Evolutionary conservation across 306 rosid species (phyloP).

Genomic region (Purshia tridentata): DNA sequence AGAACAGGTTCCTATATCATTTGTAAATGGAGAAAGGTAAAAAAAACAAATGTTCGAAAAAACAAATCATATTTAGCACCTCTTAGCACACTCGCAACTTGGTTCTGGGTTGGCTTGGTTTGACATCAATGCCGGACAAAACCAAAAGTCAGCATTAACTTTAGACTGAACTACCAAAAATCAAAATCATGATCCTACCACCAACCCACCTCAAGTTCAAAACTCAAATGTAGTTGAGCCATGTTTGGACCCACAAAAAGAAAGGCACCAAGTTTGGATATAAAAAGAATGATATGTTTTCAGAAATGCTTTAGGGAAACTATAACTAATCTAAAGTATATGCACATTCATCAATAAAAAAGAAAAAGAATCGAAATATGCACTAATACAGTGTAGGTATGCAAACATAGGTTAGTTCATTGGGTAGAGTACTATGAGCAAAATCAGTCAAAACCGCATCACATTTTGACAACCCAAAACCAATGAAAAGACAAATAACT

Average conservation of each 20-base stretch:
- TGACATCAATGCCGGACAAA: neutral
- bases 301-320: neutral
- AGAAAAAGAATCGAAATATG: no score
- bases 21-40: constrained; percentile 15
- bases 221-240: neutral
- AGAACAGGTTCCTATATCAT: constrained; percentile 87
- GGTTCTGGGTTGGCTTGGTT: constrained; percentile 3
- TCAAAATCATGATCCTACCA: neutral
- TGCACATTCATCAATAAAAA: neutral
- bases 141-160: neutral
- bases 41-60: constrained; percentile 12
- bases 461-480: neutral
- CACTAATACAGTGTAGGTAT: neutral
- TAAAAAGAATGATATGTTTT: neutral
- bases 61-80: neutral
- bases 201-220: no score
- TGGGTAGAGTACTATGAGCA: neutral
- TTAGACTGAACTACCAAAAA: neutral
- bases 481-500: neutral
- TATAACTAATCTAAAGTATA: neutral
- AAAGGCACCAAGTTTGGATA: neutral
- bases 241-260: neutral
- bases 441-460: neutral
- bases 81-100: constrained; percentile 3
- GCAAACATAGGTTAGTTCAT: neutral